Percentiles rank a stretch among this genome's conserved stretches.
phyloP scores from a whole-genome alignment of 1,284 basidiomycete genomes.

The Sporisorium sorghi region DNA sequence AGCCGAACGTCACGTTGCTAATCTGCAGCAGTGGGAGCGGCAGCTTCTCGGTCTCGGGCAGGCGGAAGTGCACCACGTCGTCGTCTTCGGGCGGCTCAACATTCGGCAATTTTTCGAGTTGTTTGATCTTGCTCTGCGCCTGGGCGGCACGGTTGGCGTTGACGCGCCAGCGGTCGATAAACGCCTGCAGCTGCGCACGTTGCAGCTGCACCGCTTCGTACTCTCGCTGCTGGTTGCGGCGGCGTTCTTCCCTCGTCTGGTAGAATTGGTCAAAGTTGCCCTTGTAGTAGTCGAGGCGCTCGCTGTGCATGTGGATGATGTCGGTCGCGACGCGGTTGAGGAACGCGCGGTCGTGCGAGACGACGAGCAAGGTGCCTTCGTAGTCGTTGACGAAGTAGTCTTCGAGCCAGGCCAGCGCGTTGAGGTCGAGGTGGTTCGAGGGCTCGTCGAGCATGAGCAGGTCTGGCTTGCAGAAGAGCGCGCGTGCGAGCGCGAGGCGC shows the following conservation, averaged over 20 bases:
- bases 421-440: conserved; percentile 88
- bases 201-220: conserved; percentile 98
- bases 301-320: no score
- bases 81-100: conserved; percentile 86
- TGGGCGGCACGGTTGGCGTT: conserved; percentile 98
- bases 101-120: conserved; percentile 99
- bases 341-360: conserved; percentile 97
- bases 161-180: conserved; percentile 97
- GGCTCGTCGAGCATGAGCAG: conserved; percentile 83
- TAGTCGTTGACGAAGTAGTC: conserved; percentile 97
- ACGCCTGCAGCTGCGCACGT: conserved; percentile 95
- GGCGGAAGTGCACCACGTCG: conserved; percentile 87
- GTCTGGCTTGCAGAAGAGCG: conserved; percentile 96
- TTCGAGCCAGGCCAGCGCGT: conserved; percentile 98
- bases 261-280: conserved; percentile 98
- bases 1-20: conserved; percentile 91
- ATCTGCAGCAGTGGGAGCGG: conserved; percentile 98
- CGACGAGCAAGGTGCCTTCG: conserved; percentile 92
- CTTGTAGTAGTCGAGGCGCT: conserved; percentile 98
- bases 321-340: conserved; percentile 90
- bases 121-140: conserved; percentile 98
- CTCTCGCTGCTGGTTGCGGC: conserved; percentile 99
- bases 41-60: conserved; percentile 91
- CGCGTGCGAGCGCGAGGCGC: conserved; percentile 95
- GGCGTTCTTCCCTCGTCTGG: conserved; percentile 94